Evolutionary conservation across 352 stramenopile species (phyloP).

Genomic region (Pythium guiyangense): DNA sequence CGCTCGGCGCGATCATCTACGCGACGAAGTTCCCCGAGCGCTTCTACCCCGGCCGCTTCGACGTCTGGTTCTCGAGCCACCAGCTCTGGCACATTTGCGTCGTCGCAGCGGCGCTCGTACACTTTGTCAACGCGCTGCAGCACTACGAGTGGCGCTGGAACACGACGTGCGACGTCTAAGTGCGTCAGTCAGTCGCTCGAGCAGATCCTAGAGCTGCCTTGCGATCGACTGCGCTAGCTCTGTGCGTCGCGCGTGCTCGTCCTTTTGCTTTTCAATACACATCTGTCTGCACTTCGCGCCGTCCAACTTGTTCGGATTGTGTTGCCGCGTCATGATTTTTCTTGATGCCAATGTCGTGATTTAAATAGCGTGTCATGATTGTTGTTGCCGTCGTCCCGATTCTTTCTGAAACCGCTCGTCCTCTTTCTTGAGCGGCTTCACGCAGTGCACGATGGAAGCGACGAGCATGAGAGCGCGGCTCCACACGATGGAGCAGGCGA

Average conservation of each 20-base stretch:
- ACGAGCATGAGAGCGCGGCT: not conserved
- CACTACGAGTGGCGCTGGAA: slow-evolving; percentile 87
- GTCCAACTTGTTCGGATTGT: no score
- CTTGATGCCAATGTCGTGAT: no score
- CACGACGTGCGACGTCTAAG: slow-evolving; percentile 66
- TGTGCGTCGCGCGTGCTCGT: no score
- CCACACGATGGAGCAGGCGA: not conserved
- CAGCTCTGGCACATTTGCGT: slow-evolving; percentile 89
- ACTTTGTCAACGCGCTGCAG: slow-evolving; percentile 80
- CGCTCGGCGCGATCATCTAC: slow-evolving; percentile 78
- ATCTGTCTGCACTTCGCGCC: no score
- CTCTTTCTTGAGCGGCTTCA: not conserved
- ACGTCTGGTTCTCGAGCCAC: slow-evolving; percentile 84
- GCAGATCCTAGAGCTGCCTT: not conserved
- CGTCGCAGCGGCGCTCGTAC: slow-evolving; percentile 77
- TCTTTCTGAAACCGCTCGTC: not conserved
- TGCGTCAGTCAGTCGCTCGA: not conserved
- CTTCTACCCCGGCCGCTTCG: slow-evolving; percentile 80
- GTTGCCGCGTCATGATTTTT: no score
- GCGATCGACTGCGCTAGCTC: no score
- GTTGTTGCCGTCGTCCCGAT: no score
- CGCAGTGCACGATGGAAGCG: not conserved
- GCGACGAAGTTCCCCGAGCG: slow-evolving; percentile 81
- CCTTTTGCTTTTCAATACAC: not conserved
- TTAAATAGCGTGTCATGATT: no score